Evolutionary conservation across 2,329 filamentous ascomycete genomes (phyloP), one percentile per base, ranked within the genome.

Genomic region (Fusarium burgessii): DNA sequence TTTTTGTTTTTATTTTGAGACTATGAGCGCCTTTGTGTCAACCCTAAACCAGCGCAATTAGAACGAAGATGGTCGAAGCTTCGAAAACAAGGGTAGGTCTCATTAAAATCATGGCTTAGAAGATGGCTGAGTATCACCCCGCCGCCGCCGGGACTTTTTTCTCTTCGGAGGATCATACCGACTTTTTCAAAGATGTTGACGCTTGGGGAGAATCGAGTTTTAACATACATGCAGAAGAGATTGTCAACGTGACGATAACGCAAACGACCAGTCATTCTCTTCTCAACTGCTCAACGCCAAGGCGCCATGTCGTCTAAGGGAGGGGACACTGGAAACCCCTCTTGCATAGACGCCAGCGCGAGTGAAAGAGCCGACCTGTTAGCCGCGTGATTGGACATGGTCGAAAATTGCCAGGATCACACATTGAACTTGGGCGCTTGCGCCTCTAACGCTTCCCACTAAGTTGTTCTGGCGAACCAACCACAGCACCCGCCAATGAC

Each of bases 301-400:
- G 58, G 41, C 65, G 40, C 56, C 61, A 60, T 47, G 35, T 68
- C 64, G 62, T 60, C 54, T 46, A 66, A 68, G 42, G 56, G 58
- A 66, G 69, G 68, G 59, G 54, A 42, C 25, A 52, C 49, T 42
- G 29, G 46, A 38, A 38, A 58, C 15, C 67, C 69, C 63, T 74
- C 70, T 68, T 62, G 68, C 71, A 77, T 78, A 79, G 74, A 78
- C 77, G 77, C 77, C 76, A 68, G 59, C 42, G 69, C 49, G 50
- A 70, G 70, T 68, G 70, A 72, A 73, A 78, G 74, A 76, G 71
- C 71, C 74, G 73, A 78, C 73, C 56, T 58, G 42, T 66, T 71
- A 72, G 70, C 64, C 62, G 70, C 72, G 70, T 78, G 77, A 78
- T 79, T 79, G 77, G 76, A 56, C 68, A 58, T 66, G 49, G 43